Conservation (phyloP, 2,329 filamentous ascomycete genomes). For the Elsinoe necatrix region DNA sequence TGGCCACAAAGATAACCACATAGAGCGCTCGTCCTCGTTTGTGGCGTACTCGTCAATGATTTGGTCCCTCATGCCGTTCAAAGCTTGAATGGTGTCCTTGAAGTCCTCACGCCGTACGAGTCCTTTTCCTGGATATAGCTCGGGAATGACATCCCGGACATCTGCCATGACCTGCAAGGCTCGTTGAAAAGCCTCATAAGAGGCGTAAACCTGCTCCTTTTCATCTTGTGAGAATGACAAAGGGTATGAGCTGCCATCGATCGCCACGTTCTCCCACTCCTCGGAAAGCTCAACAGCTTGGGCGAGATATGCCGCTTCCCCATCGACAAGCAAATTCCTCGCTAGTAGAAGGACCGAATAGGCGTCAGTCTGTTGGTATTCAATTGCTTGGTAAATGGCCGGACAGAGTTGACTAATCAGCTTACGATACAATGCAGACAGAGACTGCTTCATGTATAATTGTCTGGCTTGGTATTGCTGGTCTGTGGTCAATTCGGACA, state of each 20-base stretch:
- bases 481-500: conserved; percentile 22
- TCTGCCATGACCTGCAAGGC: conserved; percentile 1
- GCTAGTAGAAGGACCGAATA: conserved; percentile 28
- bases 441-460: conserved; percentile 26
- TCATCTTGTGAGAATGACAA: conserved; percentile 12
- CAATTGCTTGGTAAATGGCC: conserved; percentile 25
- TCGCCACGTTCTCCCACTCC: conserved; percentile 2
- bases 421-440: conserved; percentile 26
- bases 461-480: conserved; percentile 23
- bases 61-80: not conserved
- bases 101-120: conserved; percentile 4
- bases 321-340: conserved; percentile 30
- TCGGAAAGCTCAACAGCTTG: conserved; percentile 9
- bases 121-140: conserved; percentile 14
- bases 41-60: not conserved
- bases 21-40: not conserved
- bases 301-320: conserved; percentile 23
- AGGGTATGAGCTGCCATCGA: not conserved
- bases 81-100: not conserved
- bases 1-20: not conserved
- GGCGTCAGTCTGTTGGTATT: conserved; percentile 27
- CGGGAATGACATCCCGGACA: not conserved
- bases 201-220: not conserved
- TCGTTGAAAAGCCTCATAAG: not conserved
- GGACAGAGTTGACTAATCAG: conserved; percentile 23